Conservation (phyloP, 2,329 filamentous ascomycete species). For the Xylariaceae sp. region DNA sequence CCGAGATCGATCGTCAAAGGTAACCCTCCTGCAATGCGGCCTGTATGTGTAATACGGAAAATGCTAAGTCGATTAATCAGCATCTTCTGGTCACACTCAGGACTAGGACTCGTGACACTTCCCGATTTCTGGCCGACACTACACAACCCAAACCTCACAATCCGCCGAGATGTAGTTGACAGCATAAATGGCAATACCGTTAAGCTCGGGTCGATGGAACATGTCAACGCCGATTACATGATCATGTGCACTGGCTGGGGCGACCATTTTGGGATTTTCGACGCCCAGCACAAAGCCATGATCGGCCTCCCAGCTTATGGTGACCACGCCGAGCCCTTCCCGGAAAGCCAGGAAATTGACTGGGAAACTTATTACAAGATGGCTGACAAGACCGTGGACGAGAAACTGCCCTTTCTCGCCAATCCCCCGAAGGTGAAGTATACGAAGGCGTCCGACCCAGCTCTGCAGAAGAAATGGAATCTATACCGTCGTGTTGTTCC, state of each 20-base stretch:
- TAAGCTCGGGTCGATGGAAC: conserved; percentile 25
- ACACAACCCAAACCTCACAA: conserved; percentile 30
- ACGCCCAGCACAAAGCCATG: conserved; percentile 29
- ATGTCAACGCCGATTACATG: conserved; percentile 32
- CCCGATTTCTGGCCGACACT: conserved; percentile 37
- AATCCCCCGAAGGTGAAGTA: conserved; percentile 27
- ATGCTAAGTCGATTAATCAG: conserved; percentile 22
- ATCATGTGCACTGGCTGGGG: conserved; percentile 42
- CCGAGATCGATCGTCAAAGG: conserved; percentile 37
- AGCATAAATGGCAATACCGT: conserved; percentile 28
- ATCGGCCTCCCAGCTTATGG: conserved; percentile 35
- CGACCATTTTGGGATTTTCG: conserved; percentile 39
- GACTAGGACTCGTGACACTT: conserved; percentile 33
- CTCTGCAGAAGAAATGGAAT: conserved; percentile 34
- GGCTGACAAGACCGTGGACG: conserved; percentile 34
- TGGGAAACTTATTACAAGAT: conserved; percentile 33
- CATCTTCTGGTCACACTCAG: conserved; percentile 36
- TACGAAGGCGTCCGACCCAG: conserved; percentile 21
- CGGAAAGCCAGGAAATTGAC: conserved; percentile 22
- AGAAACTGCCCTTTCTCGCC: conserved; percentile 36
- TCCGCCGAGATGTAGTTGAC: conserved; percentile 28
- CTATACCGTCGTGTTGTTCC: conserved; percentile 34
- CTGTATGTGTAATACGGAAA: neutral
- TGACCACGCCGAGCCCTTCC: neutral
- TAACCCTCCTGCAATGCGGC: conserved; percentile 6